Evolutionary conservation across 2,329 filamentous ascomycete species (phyloP).

Genomic region (Xylariomycetidae sp.): DNA sequence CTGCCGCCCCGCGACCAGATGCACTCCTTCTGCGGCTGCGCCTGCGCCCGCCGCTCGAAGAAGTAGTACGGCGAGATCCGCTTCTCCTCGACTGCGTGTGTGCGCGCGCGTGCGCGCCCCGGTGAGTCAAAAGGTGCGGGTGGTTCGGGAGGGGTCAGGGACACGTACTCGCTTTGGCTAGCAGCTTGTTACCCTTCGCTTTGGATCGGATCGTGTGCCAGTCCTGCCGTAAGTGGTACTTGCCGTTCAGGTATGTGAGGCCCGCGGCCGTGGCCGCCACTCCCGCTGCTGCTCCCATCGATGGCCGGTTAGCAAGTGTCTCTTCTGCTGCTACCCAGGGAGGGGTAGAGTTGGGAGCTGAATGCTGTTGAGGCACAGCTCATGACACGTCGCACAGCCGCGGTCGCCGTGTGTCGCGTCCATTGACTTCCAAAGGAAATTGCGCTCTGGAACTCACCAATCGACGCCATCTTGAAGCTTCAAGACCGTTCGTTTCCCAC

Average conservation of each 20-base stretch:
- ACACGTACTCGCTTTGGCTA: conserved; percentile 40
- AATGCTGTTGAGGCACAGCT: neutral
- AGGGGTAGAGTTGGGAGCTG: conserved; percentile 2
- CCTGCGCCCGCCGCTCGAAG: conserved; percentile 51
- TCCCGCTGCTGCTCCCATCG: conserved; percentile 22
- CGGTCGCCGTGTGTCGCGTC: neutral
- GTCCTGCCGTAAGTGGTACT: conserved; percentile 62
- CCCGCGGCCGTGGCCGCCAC: conserved; percentile 30
- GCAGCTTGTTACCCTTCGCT: conserved; percentile 36
- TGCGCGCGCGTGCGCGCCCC: too few species aligned
- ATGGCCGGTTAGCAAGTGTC: too few species aligned
- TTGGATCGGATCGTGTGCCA: conserved; percentile 37
- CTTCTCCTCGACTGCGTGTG: conserved; percentile 39
- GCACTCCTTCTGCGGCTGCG: conserved; percentile 47
- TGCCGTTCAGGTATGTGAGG: conserved; percentile 60
- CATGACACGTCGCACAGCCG: neutral
- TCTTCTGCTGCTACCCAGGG: too few species aligned
- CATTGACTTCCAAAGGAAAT: neutral
- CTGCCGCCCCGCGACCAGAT: conserved; percentile 61
- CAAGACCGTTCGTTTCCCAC: too few species aligned
- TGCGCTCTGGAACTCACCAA: conserved; percentile 10
- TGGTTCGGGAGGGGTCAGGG: conserved; percentile 4
- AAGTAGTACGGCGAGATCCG: conserved; percentile 59
- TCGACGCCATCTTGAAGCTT: conserved; percentile 17
- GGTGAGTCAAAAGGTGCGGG: conserved; percentile 4